Conservation (phyloP, 176 grass and related monocot genomes). For the Ensete ventricosum region DNA sequence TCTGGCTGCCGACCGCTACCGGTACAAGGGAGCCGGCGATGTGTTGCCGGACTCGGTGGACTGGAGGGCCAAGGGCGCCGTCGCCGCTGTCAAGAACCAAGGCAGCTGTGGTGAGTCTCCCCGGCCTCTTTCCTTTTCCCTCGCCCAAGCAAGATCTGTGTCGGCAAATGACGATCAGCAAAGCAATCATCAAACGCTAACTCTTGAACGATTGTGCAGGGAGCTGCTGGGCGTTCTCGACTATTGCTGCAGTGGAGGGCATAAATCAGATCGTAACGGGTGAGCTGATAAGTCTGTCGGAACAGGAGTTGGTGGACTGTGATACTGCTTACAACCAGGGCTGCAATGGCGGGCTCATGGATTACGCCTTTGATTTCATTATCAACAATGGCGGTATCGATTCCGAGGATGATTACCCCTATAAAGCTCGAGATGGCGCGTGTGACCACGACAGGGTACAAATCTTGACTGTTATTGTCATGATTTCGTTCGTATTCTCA, state of each 20-base stretch:
- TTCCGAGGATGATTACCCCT: background rate
- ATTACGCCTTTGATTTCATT: background rate
- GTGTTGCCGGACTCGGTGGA: background rate
- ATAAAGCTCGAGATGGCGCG: background rate
- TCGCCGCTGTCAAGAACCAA: background rate
- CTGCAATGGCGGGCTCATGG: background rate
- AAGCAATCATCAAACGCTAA: background rate
- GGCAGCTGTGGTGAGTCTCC: background rate
- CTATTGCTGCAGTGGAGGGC: background rate
- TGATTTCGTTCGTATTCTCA: too few relatives aligned
- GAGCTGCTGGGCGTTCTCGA: background rate
- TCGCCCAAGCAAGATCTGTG: background rate
- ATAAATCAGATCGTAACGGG: background rate
- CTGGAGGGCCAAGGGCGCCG: background rate
- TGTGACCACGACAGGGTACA: background rate
- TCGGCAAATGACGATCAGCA: background rate
- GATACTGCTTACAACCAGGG: background rate
- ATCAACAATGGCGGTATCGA: background rate
- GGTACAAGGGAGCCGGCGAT: background rate
- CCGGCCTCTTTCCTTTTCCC: background rate
- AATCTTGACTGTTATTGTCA: too few relatives aligned
- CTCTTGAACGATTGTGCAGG: background rate
- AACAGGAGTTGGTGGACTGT: background rate
- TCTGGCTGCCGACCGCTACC: background rate
- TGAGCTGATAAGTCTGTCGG: background rate